Percentiles rank a stretch among this genome's conserved stretches.
These are phyloP conservation scores for Zalaria sp. DNA, from an alignment of 2,329 filamentous ascomycete genomes.

Conservation along the genomic window DNA sequence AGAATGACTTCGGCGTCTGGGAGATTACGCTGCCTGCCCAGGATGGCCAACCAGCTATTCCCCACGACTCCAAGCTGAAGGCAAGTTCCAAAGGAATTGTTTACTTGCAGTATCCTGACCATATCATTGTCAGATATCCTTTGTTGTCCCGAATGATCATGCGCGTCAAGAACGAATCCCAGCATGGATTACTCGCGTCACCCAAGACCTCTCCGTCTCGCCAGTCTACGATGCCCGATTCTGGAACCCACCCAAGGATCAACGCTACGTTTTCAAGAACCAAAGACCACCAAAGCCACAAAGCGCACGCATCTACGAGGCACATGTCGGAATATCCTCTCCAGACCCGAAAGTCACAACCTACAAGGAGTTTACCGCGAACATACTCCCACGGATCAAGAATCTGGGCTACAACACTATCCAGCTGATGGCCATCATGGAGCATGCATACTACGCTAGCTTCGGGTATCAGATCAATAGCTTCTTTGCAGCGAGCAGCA, in stretches of 20 bases:
- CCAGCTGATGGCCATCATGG: constrained; percentile 98
- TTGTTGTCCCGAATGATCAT: constrained; percentile 66
- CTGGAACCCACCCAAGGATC: constrained; percentile 75
- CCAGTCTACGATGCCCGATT: constrained; percentile 90
- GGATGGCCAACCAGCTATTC: constrained; percentile 63
- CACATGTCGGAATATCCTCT: constrained; percentile 95
- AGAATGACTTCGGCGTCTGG: constrained; percentile 74
- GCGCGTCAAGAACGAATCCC: constrained; percentile 70
- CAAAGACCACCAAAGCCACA: constrained; percentile 65
- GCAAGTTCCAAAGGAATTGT: constrained; percentile 29
- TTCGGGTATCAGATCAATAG: constrained; percentile 99
- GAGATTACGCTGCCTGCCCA: constrained; percentile 63
- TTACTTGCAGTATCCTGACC: background rate
- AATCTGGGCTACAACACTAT: constrained; percentile 91
- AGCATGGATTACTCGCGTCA: constrained; percentile 95
- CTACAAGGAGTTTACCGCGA: constrained; percentile 93
- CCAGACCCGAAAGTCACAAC: constrained; percentile 79
- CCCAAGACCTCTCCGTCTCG: constrained; percentile 79
- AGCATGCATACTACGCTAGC: constrained; percentile 97
- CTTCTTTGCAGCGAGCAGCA: constrained; percentile 94
- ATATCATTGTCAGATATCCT: constrained; percentile 30
- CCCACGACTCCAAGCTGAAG: constrained; percentile 94
- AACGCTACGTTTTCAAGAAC: constrained; percentile 78
- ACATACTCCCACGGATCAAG: constrained; percentile 84
- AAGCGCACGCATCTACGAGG: constrained; percentile 90